Percentiles rank a stretch among this genome's conserved stretches.
These are phyloP conservation scores for Verticillium alfalfae DNA, from an alignment of 2,329 filamentous ascomycete species.

Conservation along the genomic window DNA sequence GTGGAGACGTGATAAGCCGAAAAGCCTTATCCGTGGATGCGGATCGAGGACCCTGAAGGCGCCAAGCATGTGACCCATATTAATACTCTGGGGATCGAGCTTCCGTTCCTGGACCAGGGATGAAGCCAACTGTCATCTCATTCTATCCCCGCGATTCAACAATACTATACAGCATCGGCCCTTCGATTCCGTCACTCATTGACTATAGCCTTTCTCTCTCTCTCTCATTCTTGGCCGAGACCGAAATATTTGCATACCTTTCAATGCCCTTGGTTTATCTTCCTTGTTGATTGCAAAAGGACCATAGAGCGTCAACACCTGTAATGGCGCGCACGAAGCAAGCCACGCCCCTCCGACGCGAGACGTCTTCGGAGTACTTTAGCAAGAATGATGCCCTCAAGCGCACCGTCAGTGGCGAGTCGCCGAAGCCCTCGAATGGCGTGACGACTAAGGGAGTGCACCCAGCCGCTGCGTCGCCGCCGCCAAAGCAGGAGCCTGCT, in stretches of 20 bases:
- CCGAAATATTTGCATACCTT: neutral
- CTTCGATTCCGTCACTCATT: neutral
- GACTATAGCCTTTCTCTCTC: neutral
- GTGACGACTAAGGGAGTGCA: conserved; percentile 19
- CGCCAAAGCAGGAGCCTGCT: conserved; percentile 34
- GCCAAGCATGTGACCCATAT: neutral
- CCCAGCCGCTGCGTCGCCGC: conserved; percentile 11
- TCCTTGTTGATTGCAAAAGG: neutral
- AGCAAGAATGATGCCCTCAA: conserved; percentile 34
- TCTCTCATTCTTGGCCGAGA: neutral
- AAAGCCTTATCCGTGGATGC: neutral
- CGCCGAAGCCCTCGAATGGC: conserved; percentile 25
- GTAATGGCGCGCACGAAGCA: conserved; percentile 70
- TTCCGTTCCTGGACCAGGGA: neutral
- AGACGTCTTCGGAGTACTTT: conserved; percentile 62
- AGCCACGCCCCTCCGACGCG: conserved; percentile 56
- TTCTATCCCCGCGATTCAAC: neutral
- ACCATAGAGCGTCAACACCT: neutral
- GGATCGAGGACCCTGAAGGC: neutral
- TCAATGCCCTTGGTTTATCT: neutral
- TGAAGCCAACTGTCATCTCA: conserved; percentile 5
- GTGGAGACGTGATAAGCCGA: neutral
- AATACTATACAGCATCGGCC: neutral
- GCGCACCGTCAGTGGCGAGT: conserved; percentile 25
- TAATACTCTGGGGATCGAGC: neutral